phyloP scores from a whole-genome alignment of 1,284 basidiomycete genomes.

The Marasmius oreades region DNA sequence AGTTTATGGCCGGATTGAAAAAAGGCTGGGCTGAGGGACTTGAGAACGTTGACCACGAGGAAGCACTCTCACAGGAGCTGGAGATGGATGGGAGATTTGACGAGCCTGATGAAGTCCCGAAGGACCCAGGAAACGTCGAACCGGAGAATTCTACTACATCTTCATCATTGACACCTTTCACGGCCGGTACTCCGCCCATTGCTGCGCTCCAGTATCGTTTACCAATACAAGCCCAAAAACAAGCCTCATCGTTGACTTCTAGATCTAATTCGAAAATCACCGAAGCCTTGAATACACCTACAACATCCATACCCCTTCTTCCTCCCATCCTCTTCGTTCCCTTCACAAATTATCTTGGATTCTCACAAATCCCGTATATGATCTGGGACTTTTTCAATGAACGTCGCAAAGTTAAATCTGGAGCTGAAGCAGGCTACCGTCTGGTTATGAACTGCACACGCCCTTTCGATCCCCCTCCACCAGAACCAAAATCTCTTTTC shows the following conservation, averaged over 20 bases:
- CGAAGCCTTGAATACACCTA: slow-evolving; percentile 43
- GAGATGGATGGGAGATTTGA: slow-evolving; percentile 78
- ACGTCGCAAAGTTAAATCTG: slow-evolving; percentile 72
- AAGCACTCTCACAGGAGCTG: slow-evolving; percentile 66
- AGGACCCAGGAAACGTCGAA: slow-evolving; percentile 30
- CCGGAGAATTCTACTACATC: slow-evolving; percentile 31
- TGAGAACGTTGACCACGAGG: slow-evolving; percentile 71
- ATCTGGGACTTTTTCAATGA: slow-evolving; percentile 92
- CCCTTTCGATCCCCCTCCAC: slow-evolving; percentile 50
- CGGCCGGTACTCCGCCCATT: slow-evolving; percentile 19
- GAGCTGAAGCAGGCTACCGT: slow-evolving; percentile 79
- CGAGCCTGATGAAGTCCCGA: slow-evolving; percentile 42
- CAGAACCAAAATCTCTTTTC: slow-evolving; percentile 18
- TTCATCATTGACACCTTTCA: slow-evolving; percentile 6
- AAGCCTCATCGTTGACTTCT: slow-evolving; percentile 17
- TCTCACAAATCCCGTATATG: slow-evolving; percentile 86
- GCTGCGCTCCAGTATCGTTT: slow-evolving; percentile 17
- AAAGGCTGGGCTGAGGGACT: slow-evolving; percentile 83
- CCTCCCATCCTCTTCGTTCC: slow-evolving; percentile 86
- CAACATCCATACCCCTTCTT: slow-evolving; percentile 65
- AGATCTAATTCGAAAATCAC: slow-evolving; percentile 25
- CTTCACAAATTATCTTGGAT: slow-evolving; percentile 85
- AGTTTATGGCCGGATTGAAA: slow-evolving; percentile 86
- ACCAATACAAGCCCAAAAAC: background rate
- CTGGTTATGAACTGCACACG: slow-evolving; percentile 69